Evolutionary conservation across 1,284 basidiomycete genomes (phyloP).

Genomic region (Anthracocystis panici-leucophaei): DNA sequence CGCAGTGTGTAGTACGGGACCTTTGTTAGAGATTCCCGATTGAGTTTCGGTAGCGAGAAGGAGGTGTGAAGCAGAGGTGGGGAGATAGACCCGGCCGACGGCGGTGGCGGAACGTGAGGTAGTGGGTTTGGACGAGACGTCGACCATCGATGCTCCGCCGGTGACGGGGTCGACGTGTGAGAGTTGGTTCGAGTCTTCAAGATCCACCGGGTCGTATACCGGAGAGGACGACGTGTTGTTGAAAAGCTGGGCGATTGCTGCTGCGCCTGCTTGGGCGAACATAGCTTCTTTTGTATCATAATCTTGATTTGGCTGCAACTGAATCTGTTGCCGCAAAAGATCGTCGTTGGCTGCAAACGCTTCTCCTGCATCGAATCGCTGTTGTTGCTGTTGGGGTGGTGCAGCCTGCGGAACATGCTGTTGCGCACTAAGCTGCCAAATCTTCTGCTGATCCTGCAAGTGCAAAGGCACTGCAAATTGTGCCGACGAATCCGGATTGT

Average conservation of each 20-base stretch:
- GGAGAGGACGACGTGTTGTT: not conserved
- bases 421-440: slow-evolving; percentile 25
- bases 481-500: slow-evolving; percentile 43
- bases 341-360: slow-evolving; percentile 31
- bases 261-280: slow-evolving; percentile 47
- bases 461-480: slow-evolving; percentile 40
- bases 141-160: slow-evolving; percentile 83
- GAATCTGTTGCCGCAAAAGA: slow-evolving; percentile 24
- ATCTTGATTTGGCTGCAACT: slow-evolving; percentile 4
- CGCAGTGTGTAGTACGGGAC: slow-evolving; percentile 74
- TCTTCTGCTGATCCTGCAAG: slow-evolving; percentile 19
- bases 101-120: slow-evolving; percentile 82
- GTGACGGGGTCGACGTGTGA: slow-evolving; percentile 78
- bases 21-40: slow-evolving; percentile 67
- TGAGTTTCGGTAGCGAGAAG: slow-evolving; percentile 69
- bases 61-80: slow-evolving; percentile 77
- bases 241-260: slow-evolving; percentile 16
- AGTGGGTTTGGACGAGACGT: slow-evolving; percentile 78
- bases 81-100: slow-evolving; percentile 80
- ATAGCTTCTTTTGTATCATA: slow-evolving; percentile 17
- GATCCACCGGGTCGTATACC: not conserved
- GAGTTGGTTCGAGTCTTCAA: slow-evolving; percentile 13
- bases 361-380: not conserved
- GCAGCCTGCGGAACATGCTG: not conserved
- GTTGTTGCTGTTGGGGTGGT: not conserved